Conservation (phyloP, 108 stramenopile species). For the Cylindrotheca fusiformis region DNA sequence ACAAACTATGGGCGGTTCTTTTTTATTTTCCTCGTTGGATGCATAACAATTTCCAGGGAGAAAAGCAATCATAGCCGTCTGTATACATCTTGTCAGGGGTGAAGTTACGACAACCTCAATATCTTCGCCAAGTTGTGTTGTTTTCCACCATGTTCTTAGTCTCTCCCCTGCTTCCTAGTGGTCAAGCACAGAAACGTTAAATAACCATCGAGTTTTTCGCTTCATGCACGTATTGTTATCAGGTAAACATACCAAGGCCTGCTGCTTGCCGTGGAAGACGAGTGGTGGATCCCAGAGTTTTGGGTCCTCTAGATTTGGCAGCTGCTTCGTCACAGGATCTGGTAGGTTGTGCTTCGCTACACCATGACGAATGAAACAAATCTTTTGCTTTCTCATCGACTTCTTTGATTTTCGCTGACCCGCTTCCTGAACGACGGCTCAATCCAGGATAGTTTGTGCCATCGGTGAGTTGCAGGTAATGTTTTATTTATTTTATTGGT, state of each 20-base stretch:
- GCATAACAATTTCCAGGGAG: slow-evolving; percentile 39
- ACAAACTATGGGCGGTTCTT: slow-evolving; percentile 37
- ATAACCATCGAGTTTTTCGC: slow-evolving; percentile 10
- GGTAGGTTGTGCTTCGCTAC: slow-evolving; percentile 64
- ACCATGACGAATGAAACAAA: slow-evolving; percentile 66
- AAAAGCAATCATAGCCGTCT: slow-evolving; percentile 68
- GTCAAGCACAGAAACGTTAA: no score
- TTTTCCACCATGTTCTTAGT: slow-evolving; percentile 25
- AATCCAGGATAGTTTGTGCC: no score
- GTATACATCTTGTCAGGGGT: slow-evolving; percentile 72
- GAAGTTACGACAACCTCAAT: slow-evolving; percentile 16
- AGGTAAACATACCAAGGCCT: slow-evolving; percentile 41
- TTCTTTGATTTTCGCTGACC: no score
- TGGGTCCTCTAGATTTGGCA: slow-evolving; percentile 45
- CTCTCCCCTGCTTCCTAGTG: slow-evolving; percentile 11
- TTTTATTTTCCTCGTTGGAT: not conserved
- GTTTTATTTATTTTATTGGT: no score
- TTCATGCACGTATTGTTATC: slow-evolving; percentile 37
- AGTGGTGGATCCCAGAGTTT: slow-evolving; percentile 63
- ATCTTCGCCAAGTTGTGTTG: slow-evolving; percentile 13
- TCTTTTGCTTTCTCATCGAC: not conserved
- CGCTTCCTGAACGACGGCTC: no score
- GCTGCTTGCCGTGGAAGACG: slow-evolving; percentile 47
- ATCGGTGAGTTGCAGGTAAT: no score
- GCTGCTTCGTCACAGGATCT: slow-evolving; percentile 36